phyloP scores from a whole-genome alignment of 1,284 basidiomycete genomes.

The Phellopilus nigrolimitatus region DNA sequence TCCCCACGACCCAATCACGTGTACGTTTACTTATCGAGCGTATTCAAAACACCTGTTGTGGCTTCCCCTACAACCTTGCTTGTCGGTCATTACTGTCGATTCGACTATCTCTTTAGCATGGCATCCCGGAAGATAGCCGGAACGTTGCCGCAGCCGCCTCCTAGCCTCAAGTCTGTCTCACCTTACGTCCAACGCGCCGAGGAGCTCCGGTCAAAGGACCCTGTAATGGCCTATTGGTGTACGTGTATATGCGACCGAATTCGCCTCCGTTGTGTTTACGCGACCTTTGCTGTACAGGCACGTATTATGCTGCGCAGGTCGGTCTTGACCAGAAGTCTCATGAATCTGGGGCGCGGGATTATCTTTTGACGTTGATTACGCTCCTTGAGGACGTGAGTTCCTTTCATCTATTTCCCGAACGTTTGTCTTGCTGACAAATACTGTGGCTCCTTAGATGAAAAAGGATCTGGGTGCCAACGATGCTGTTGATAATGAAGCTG shows the following conservation, averaged over 20 bases:
- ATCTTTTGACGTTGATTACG: constrained; percentile 73
- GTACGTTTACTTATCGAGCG: neutral
- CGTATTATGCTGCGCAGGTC: constrained; percentile 86
- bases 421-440: neutral
- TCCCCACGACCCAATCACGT: too few relatives aligned
- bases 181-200: constrained; percentile 88
- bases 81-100: too few relatives aligned
- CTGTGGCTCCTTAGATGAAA: constrained; percentile 51
- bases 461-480: constrained; percentile 69
- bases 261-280: constrained; percentile 12
- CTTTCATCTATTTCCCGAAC: constrained; percentile 4
- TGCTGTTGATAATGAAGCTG: constrained; percentile 78
- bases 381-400: constrained; percentile 61
- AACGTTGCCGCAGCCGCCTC: constrained; percentile 48
- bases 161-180: constrained; percentile 57
- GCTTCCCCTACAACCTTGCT: too few relatives aligned
- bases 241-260: constrained; percentile 30
- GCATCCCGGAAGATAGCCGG: constrained; percentile 7
- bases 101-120: constrained; percentile 2
- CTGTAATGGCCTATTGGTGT: constrained; percentile 95
- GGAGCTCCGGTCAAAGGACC: constrained; percentile 78
- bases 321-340: constrained; percentile 71
- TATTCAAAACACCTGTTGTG: too few relatives aligned
- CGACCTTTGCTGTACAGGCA: constrained; percentile 44
- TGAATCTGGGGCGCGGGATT: constrained; percentile 56